Conservation (phyloP, 2,329 filamentous ascomycete genomes). For the Ceratocystis huliohia region DNA sequence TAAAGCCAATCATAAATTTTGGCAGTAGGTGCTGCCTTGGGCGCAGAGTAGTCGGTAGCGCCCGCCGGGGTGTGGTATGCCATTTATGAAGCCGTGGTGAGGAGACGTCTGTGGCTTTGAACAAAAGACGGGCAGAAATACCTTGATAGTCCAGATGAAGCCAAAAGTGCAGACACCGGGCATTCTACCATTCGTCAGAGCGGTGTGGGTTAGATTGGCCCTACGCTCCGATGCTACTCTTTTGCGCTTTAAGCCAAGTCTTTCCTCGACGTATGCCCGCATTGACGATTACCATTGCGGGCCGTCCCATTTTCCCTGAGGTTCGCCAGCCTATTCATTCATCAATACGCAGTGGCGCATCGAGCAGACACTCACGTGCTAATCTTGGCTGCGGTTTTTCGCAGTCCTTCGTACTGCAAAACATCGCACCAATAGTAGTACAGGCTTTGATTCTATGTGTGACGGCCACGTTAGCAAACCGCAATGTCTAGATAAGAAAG, state of each 20-base stretch:
- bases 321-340: not conserved
- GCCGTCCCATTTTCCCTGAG: conserved; percentile 24
- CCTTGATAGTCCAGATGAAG: conserved; percentile 43
- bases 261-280: conserved; percentile 42
- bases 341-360: not conserved
- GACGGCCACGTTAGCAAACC: conserved; percentile 11
- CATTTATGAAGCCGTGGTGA: conserved; percentile 44
- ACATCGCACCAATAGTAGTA: conserved; percentile 46
- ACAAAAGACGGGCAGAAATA: conserved; percentile 45
- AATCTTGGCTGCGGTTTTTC: conserved; percentile 32
- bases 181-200: conserved; percentile 26
- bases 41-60: conserved; percentile 47
- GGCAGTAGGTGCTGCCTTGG: conserved; percentile 42
- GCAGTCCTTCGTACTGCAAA: conserved; percentile 34
- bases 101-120: conserved; percentile 46
- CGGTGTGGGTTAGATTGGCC: not conserved
- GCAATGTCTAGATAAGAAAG: not conserved
- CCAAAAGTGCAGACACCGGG: conserved; percentile 47
- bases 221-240: conserved; percentile 31
- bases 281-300: conserved; percentile 44
- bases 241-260: conserved; percentile 36
- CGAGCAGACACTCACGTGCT: conserved; percentile 4
- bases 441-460: conserved; percentile 27
- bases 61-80: conserved; percentile 40
- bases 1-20: conserved; percentile 47